Evolutionary conservation across 441 rosid species (phyloP).

Genomic region (Populus hybrid): DNA sequence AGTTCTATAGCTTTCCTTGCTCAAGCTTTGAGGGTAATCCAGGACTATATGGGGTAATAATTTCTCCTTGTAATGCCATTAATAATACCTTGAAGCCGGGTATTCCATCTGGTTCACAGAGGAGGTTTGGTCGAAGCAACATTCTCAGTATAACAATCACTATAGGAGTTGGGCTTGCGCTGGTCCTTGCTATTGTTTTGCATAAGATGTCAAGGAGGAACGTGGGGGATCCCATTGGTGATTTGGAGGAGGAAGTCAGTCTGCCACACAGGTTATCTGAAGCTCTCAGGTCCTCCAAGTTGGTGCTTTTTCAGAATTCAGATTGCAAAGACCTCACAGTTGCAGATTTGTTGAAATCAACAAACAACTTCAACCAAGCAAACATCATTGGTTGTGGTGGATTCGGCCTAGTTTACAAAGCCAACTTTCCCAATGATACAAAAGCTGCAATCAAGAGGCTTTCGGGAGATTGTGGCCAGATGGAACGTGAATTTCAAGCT

Average conservation of each 20-base stretch:
- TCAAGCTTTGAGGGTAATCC: slow-evolving; percentile 90
- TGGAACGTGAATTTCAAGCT: slow-evolving; percentile 89
- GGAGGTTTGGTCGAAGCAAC: slow-evolving; percentile 48
- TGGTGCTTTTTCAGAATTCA: no score
- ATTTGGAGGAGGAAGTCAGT: slow-evolving; percentile 54
- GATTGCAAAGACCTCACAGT: no score
- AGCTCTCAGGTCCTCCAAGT: no score
- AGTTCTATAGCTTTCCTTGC: slow-evolving; percentile 72
- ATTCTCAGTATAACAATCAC: slow-evolving; percentile 58
- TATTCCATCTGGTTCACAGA: slow-evolving; percentile 30
- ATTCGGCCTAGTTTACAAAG: no score
- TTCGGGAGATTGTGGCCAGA: slow-evolving; percentile 88
- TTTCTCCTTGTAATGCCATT: slow-evolving; percentile 49
- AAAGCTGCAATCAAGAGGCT: slow-evolving; percentile 86
- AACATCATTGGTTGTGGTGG: slow-evolving; percentile 91
- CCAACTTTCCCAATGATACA: slow-evolving; percentile 42
- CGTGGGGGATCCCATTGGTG: slow-evolving; percentile 37
- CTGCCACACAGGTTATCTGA: no score
- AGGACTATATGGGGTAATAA: slow-evolving; percentile 63
- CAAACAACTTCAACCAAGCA: slow-evolving; percentile 78
- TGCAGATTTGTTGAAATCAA: slow-evolving; percentile 65
- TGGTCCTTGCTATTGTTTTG: slow-evolving; percentile 51
- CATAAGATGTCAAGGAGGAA: slow-evolving; percentile 56
- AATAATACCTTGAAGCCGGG: slow-evolving; percentile 39
- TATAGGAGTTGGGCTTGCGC: slow-evolving; percentile 55